Evolutionary conservation across 2,329 filamentous ascomycete genomes (phyloP), one percentile per base, ranked within the genome.

Genomic region (Samsoniella hepiali): DNA sequence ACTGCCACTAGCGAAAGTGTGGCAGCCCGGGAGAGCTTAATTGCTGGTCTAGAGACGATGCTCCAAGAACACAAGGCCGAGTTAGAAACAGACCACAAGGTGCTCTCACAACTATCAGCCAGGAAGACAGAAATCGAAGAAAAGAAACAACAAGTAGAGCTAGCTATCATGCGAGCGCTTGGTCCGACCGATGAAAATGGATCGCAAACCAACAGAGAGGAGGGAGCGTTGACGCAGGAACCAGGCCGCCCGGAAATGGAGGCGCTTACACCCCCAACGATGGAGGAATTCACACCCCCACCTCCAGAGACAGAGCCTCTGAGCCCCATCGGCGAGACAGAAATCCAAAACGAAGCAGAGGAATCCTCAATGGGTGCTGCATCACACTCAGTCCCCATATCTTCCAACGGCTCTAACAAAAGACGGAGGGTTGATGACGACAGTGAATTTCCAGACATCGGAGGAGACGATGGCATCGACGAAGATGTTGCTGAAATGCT

Each of bases 1-100:
- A 91, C 87, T 62, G 93, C 94, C 0, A 90, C 98, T 1, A 88
- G 91, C 2, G 92, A 97, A 70, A 91, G 90, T 68, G 91, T 99
- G 73, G 93, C 94, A 72, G 91, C 93, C 2, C 88, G 95, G 15
- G 85, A 87, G 67, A 84, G 86, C 10, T 82, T 99, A 34, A 88
- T 98, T 44, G 83, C 85, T 34, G 92, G 88, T 1, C 81, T 99
- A 5, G 92, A 97, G 76, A 92, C 90, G 72, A 81, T 98, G 13
- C 81, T 98, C 1, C 86, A 89, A 62, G 84, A 84, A 32, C 93
- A 94, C 74, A 88, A 88, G 57, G 78, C 82, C 2, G 88, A 88
- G 42, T 78, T 97, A 4, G 81, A 83, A 1, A 82, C 82, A 17
- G 94, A 99, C 64, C 86, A 92, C 69, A 77, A 81, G 5, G 82